phyloP scores from a whole-genome alignment of 441 rosid genomes.

The Flueggea neowawraea region DNA sequence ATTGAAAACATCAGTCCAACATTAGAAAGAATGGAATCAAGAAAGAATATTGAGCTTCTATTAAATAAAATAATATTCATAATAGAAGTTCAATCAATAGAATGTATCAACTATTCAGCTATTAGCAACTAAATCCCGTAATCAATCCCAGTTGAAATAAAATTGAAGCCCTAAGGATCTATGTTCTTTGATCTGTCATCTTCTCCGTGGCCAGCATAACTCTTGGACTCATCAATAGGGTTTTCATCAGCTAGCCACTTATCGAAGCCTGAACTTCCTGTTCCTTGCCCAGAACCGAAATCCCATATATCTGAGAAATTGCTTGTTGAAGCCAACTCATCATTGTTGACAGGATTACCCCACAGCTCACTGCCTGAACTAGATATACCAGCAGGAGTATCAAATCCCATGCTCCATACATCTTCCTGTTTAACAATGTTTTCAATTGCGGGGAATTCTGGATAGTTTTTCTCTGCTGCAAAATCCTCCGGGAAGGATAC shows the following conservation, averaged over 20 bases:
- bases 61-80: constrained; percentile 19
- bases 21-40: neutral
- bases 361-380: constrained; percentile 46
- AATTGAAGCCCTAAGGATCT: constrained; percentile 24
- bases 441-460: constrained; percentile 35
- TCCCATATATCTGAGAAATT: constrained; percentile 72
- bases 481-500: constrained; percentile 39
- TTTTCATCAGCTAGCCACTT: constrained; percentile 41
- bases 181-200: constrained; percentile 27
- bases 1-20: neutral
- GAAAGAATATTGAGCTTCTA: constrained; percentile 6
- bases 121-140: constrained; percentile 21
- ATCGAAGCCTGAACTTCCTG: constrained; percentile 39
- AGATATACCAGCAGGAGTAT: constrained; percentile 36
- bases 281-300: constrained; percentile 39
- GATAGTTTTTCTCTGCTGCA: constrained; percentile 23
- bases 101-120: constrained; percentile 9
- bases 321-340: constrained; percentile 41
- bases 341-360: constrained; percentile 41
- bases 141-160: constrained; percentile 12
- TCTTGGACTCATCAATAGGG: constrained; percentile 19
- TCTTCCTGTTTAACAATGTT: constrained; percentile 49
- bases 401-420: constrained; percentile 59
- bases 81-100: constrained; percentile 11
- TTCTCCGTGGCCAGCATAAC: constrained; percentile 23